Evolutionary conservation across 306 rosid species (phyloP).

Genomic region (Astragalus membranaceus): DNA sequence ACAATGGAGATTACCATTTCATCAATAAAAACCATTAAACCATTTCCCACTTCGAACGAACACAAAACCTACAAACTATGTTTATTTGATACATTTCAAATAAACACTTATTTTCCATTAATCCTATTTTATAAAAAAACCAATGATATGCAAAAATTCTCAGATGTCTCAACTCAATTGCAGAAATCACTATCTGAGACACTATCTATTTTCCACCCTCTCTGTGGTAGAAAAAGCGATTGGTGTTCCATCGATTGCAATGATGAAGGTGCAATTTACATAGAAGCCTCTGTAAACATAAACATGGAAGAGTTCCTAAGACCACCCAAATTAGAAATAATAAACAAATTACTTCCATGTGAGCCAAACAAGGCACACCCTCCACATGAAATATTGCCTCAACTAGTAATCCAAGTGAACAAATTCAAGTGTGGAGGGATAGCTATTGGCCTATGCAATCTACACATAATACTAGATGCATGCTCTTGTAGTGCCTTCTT

Average conservation of each 20-base stretch:
- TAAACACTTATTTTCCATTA: slow-evolving; percentile 31
- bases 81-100: slow-evolving; percentile 30
- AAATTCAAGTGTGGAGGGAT: slow-evolving; percentile 50
- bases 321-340: slow-evolving; percentile 18
- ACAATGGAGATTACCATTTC: slow-evolving; percentile 32
- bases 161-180: slow-evolving; percentile 9
- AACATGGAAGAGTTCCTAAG: slow-evolving; percentile 33
- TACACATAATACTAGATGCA: slow-evolving; percentile 45
- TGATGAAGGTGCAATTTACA: slow-evolving; percentile 35
- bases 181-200: slow-evolving; percentile 39
- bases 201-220: slow-evolving; percentile 41
- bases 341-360: slow-evolving; percentile 36
- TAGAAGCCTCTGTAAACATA: slow-evolving; percentile 32
- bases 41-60: slow-evolving; percentile 26
- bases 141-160: background rate
- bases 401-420: slow-evolving; percentile 40
- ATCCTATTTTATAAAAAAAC: slow-evolving; percentile 22
- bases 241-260: slow-evolving; percentile 32
- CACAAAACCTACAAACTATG: slow-evolving; percentile 20
- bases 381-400: slow-evolving; percentile 11
- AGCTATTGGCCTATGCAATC: slow-evolving; percentile 35
- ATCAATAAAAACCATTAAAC: slow-evolving; percentile 35
- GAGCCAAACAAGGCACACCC: slow-evolving; percentile 29
- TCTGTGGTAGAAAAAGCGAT: slow-evolving; percentile 34
- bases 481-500: slow-evolving; percentile 20